These are phyloP conservation scores for Pichia paraexigua DNA, from an alignment of 805 yeast genomes.

Conservation along the genomic window DNA sequence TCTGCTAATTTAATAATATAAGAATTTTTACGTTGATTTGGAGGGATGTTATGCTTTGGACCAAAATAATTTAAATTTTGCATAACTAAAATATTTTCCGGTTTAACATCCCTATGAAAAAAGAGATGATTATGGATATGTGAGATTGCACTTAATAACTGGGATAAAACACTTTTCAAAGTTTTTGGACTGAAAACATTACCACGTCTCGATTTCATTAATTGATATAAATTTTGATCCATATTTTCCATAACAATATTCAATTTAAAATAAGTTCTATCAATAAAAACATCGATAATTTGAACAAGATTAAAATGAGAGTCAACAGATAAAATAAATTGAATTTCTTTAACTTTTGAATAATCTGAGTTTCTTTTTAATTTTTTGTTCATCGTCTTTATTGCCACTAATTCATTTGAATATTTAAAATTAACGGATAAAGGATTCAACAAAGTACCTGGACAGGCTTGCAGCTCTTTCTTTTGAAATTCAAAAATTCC, in stretches of 20 bases:
- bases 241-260: slow-evolving; percentile 86
- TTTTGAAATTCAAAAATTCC: slow-evolving; percentile 10
- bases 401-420: slow-evolving; percentile 50
- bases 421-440: slow-evolving; percentile 13
- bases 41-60: slow-evolving; percentile 32
- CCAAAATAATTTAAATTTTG: slow-evolving; percentile 50
- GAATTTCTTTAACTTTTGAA: slow-evolving; percentile 54
- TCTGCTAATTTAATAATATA: slow-evolving; percentile 72
- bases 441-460: slow-evolving; percentile 48
- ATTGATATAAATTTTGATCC: slow-evolving; percentile 74
- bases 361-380: slow-evolving; percentile 47
- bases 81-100: slow-evolving; percentile 78
- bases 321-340: slow-evolving; percentile 58
- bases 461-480: slow-evolving; percentile 18
- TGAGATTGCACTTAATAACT: slow-evolving; percentile 64
- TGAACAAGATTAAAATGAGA: slow-evolving; percentile 68
- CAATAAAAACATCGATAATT: slow-evolving; percentile 73
- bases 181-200: slow-evolving; percentile 49
- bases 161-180: slow-evolving; percentile 59
- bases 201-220: slow-evolving; percentile 55
- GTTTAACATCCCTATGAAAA: slow-evolving; percentile 88
- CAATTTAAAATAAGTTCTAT: slow-evolving; percentile 46
- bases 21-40: slow-evolving; percentile 31
- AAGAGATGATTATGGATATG: slow-evolving; percentile 69
- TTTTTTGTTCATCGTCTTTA: slow-evolving; percentile 66